Base-by-base conservation (phyloP, 805 yeast species). In the Pichia deserticola region DNA sequence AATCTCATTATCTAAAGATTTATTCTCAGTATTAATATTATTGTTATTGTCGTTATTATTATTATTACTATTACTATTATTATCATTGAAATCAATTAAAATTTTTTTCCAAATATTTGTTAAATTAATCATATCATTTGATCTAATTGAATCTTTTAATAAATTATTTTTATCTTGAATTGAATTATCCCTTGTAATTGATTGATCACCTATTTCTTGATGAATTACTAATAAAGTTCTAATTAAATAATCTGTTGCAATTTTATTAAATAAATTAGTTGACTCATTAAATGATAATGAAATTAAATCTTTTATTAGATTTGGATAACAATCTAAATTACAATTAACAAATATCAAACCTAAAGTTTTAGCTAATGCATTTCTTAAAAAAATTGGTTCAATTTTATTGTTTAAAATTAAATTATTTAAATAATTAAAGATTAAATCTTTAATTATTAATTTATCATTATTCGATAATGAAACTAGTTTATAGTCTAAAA, bases 141-240 rank as follows among this genome's bases (percentile, higher is more conserved):
- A 73, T 65, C 99, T 77, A 57, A 93, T 84, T 29, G 78, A 73
- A 66, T 93, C 99, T 62, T 93, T 93, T 53, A 93, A 72, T 41
- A 71, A 67, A 57, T 77, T 84, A 64, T 86, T 87, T 59, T 87
- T 78, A 42, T 81, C 82, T 42, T 77, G 78, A 13, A 75, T 65
- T 28, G 77, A 78, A 56, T 79, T 79, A 20, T 84, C 79, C 58
- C 95, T 78, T 34, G 81, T 69, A 55, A 89, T 85, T 56, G 90
- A 76, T 62, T 86, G 93, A 64, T 93, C 99, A 35, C 96, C 99
- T 57, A 93, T 89, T 67, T 90, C 97, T 32, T 83, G 82, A 64
- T 93, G 97, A 52, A 93, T 80, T 33, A 85, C 78, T 40, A 81
- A 66, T 51, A 89, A 70, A 7, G 89, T 77, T 60, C 97, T 77